Percentiles rank a stretch among this genome's conserved stretches.
phyloP scores from a whole-genome alignment of 129 eudicot genomes.

The Logfia minima region DNA sequence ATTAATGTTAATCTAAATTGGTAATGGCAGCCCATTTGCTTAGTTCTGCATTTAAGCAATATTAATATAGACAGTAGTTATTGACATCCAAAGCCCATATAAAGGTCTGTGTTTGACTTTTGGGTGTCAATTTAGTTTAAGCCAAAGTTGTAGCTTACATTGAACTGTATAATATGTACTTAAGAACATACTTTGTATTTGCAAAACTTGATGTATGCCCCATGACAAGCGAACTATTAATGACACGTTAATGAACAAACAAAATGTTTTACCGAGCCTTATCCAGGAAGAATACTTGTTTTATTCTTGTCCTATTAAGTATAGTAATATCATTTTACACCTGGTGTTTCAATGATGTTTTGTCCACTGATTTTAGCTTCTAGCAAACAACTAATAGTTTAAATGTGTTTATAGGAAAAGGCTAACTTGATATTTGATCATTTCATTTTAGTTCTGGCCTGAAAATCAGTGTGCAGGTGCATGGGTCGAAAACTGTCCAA shows the following conservation, averaged over 20 bases:
- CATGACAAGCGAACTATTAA: no score
- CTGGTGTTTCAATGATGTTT: no score
- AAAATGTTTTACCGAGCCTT: no score
- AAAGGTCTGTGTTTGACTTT: background rate
- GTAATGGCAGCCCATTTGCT: background rate
- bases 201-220: background rate
- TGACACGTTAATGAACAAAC: no score
- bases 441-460: background rate
- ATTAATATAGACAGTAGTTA: conserved; percentile 12
- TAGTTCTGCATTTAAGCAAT: background rate
- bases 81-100: background rate
- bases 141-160: background rate
- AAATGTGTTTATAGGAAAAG: no score
- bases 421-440: background rate
- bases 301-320: background rate
- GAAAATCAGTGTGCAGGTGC: background rate
- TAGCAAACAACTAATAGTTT: no score
- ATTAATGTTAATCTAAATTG: background rate
- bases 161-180: background rate
- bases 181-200: background rate
- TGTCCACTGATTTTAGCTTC: no score
- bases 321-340: no score
- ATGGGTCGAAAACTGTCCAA: background rate
- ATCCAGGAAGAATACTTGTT: background rate
- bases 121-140: background rate